Evolutionary conservation across 2,329 filamentous ascomycete species (phyloP), one percentile per base, ranked within the genome.

Genomic region (Stromatinia cepivora): DNA sequence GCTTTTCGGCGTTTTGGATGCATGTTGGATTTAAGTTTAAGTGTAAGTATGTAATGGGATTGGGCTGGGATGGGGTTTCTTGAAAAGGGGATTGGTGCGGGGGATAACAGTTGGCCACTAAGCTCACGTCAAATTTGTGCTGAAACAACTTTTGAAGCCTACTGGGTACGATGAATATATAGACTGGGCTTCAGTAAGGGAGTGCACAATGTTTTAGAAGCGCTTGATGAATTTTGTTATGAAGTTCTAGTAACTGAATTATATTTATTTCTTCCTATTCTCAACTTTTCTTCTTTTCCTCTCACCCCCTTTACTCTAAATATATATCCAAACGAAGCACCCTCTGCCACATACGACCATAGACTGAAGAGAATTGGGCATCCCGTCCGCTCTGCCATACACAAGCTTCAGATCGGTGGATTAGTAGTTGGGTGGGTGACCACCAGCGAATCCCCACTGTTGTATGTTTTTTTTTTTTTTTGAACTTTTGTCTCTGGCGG

Each of bases 381-480:
- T 62, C 58, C 58, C 48, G 58, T 53, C 61, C 61, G 61, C 61
- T 64, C 61, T 64, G 61, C 61, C 62, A 65, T 65, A 65, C 48
- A 65, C 50, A 65, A 65, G 46, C 62, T 39, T 39, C 39, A 39
- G 62, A 65, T 65, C 62, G 46, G 62, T 36, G 20, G 48, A 65
- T 65, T 65, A 54, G 62, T 65, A 65, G 62, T 65, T 65, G 62
- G 62, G 62, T 65, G 48, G 62, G 62, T 65, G 62, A 65, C 62
- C 62, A 65, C 62, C 62, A 65, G 62, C 62, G 62, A 65, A 54
- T 65, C 62, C 62, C 48, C 13, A 36, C 62, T 65, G 62, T 65
- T 54, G 62, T 65, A 65, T 65, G 62, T 65, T 8, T 39, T 65
- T 53, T 53, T 65, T 46, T 65, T 8, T 39, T 65, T 53, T 53